Evolutionary conservation across 116 monocot species (phyloP), one percentile per base, ranked within the genome.

Genomic region (Trichopus zeylanicus): DNA sequence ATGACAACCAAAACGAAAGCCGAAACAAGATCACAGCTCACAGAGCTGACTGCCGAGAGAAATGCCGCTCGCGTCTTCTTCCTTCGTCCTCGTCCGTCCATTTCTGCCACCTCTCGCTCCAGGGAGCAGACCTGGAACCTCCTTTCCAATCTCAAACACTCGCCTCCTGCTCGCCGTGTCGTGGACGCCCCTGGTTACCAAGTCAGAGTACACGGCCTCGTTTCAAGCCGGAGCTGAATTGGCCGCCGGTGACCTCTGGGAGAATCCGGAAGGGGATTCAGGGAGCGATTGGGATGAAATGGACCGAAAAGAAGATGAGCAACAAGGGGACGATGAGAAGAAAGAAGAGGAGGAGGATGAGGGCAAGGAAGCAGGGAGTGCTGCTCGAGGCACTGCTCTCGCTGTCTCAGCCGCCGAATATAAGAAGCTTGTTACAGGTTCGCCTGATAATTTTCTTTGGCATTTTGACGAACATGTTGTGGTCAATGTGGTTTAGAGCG

Each of bases 391-490:
- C 24, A 53, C 8, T 27, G 3, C 12, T 28, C 10, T 5, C 27
- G 5, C 28, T 15, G 53, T 9, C 31, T 13, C 64, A 4, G 18
- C 33, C 7, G 25, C 37, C 16, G 56, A 74, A 26, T 68, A 57
- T 16, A 61, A 75, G 26, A 35, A 66, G 59, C 75, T 84, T 13
- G 47, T 75, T 18, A 34, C 52, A 79, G 84, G 84, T 84, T 16
- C 7, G 35, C 8, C n/a, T n/a, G n/a, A n/a, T n/a, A n/a, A n/a
- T 32, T 19, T 42, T 42, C 26, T 24, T 58, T 6, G n/a, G n/a
- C n/a, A n/a, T n/a, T n/a, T n/a, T n/a, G n/a, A n/a, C n/a, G n/a
- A n/a, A n/a, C n/a, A n/a, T n/a, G n/a, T n/a, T n/a, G n/a, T n/a
- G n/a, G n/a, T n/a, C n/a, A n/a, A n/a, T n/a, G n/a, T n/a, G n/a